phyloP scores from a whole-genome alignment of 2,329 filamentous ascomycete genomes.

The Colletotrichum zoysiae region DNA sequence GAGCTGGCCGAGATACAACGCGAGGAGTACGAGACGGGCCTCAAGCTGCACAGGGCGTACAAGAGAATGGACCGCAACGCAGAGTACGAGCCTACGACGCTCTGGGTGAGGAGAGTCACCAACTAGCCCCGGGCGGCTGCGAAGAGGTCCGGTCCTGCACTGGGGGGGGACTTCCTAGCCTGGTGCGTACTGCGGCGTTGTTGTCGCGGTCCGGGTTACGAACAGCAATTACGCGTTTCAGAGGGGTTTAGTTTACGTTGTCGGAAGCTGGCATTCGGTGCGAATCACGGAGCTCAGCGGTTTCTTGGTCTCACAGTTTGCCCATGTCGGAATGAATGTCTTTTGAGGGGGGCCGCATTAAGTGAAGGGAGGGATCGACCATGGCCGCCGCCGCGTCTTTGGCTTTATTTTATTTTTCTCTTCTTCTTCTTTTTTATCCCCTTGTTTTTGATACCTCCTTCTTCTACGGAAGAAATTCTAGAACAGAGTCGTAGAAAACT shows the following conservation, averaged over 20 bases:
- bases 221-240: constrained; percentile 33
- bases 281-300: constrained; percentile 29
- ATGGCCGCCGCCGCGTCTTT: background rate
- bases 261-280: constrained; percentile 4
- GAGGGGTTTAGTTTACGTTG: constrained; percentile 20
- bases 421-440: background rate
- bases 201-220: constrained; percentile 19
- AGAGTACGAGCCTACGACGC: constrained; percentile 72
- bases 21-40: constrained; percentile 82
- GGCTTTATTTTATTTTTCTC: background rate
- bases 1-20: constrained; percentile 80
- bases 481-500: constrained; percentile 22
- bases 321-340: background rate
- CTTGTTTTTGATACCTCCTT: constrained; percentile 38
- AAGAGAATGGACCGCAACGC: constrained; percentile 79
- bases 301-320: background rate
- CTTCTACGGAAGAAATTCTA: constrained; percentile 11
- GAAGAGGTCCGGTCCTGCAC: no score
- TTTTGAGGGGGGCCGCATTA: background rate
- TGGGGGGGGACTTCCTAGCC: background rate
- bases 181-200: background rate
- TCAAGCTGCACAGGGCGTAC: constrained; percentile 80
- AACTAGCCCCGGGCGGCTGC: constrained; percentile 52
- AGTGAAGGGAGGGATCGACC: background rate
- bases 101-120: constrained; percentile 86